A percentile compares a stretch with the other conserved stretches of the same genome.
These are phyloP conservation scores for Nidula niveotomentosa DNA, from an alignment of 1,284 basidiomycete species.

Conservation along the genomic window DNA sequence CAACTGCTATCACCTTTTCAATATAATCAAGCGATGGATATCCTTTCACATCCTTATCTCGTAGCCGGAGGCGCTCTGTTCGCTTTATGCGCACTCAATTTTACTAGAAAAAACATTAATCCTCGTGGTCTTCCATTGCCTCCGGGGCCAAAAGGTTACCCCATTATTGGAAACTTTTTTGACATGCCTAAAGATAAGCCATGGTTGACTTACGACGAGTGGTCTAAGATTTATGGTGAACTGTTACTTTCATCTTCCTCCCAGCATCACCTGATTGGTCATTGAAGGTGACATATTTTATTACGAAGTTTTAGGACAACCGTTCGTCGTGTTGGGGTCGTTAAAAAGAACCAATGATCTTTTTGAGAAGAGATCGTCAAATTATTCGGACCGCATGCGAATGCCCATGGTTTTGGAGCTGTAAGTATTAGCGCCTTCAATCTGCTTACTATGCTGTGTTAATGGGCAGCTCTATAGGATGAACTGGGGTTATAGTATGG, in stretches of 20 bases:
- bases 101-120: conserved; percentile 1
- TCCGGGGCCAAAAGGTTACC: too few species aligned
- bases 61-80: neutral
- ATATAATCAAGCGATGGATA: too few species aligned
- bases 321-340: conserved; percentile 10
- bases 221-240: too few species aligned
- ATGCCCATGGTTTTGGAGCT: conserved; percentile 11
- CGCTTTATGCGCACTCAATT: neutral
- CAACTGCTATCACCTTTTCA: too few species aligned
- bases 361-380: conserved; percentile 13
- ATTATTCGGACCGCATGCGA: conserved; percentile 17
- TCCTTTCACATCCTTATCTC: neutral
- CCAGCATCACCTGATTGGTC: too few species aligned
- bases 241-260: too few species aligned
- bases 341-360: conserved; percentile 10
- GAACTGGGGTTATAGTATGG: conserved; percentile 6
- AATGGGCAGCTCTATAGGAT: conserved; percentile 5
- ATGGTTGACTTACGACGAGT: too few species aligned
- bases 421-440: conserved; percentile 5
- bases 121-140: conserved; percentile 8
- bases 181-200: too few species aligned
- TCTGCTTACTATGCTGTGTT: too few species aligned
- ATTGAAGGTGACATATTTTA: conserved; percentile 14
- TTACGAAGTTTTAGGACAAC: conserved; percentile 8
- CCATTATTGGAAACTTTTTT: too few species aligned